These are phyloP conservation scores for Scheffersomyces illinoinensis DNA, from an alignment of 1,139 yeast genomes.

Conservation along the genomic window DNA sequence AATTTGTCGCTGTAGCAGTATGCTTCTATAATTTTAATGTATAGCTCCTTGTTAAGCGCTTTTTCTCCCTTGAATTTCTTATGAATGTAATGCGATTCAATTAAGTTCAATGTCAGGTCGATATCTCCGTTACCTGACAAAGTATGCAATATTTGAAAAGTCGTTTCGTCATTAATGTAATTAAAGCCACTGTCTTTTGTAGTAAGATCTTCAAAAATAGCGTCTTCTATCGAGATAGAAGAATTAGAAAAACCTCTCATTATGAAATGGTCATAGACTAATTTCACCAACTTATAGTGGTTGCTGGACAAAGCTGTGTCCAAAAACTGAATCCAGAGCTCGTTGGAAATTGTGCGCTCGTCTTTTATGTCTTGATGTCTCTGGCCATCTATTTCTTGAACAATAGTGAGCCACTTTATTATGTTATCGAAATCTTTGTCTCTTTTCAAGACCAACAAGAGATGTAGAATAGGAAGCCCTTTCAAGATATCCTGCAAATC, in stretches of 20 bases:
- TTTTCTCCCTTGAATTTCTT: slow-evolving; percentile 32
- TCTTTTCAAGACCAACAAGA: slow-evolving; percentile 6
- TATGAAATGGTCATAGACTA: slow-evolving; percentile 29
- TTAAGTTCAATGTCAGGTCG: slow-evolving; percentile 30
- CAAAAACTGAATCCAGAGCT: slow-evolving; percentile 25
- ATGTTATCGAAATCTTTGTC: slow-evolving; percentile 22
- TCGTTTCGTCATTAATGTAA: slow-evolving; percentile 10
- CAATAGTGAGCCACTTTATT: slow-evolving; percentile 12
- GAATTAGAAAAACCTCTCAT: slow-evolving; percentile 30
- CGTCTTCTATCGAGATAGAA: slow-evolving; percentile 23
- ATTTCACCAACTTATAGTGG: slow-evolving; percentile 28
- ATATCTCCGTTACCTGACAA: slow-evolving; percentile 43
- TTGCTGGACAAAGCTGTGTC: slow-evolving; percentile 23
- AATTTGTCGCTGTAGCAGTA: slow-evolving; percentile 30
- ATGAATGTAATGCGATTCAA: slow-evolving; percentile 41
- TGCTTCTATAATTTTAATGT: slow-evolving; percentile 36
- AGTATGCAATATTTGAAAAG: slow-evolving; percentile 28
- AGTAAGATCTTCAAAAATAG: slow-evolving; percentile 16
- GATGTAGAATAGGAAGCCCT: slow-evolving; percentile 5
- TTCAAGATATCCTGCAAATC: background rate
- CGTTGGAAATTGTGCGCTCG: slow-evolving; percentile 6
- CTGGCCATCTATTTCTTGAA: slow-evolving; percentile 4
- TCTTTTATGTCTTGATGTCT: background rate
- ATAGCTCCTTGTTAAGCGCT: slow-evolving; percentile 35
- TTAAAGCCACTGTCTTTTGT: slow-evolving; percentile 6